A percentile compares a stretch with the other conserved stretches of the same genome.
Evolutionary conservation across 768 basidiomycete genomes (phyloP).

Genomic region (Amanita fuliginea): DNA sequence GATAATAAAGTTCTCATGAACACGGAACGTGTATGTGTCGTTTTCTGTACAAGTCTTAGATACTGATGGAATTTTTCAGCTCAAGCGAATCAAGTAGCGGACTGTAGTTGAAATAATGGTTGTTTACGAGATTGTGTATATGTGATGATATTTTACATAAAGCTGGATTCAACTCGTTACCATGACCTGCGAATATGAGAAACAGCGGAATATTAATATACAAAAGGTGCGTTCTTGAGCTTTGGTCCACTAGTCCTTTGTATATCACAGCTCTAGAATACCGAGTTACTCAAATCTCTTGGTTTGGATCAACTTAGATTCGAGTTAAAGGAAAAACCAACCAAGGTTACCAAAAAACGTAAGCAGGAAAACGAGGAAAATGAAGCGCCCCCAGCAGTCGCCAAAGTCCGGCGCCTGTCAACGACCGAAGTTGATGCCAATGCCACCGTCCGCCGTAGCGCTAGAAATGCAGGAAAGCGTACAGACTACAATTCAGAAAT

Average conservation of each 20-base stretch:
- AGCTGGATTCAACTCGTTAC: not conserved
- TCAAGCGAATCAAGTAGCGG: conserved; percentile 47
- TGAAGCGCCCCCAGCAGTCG: conserved; percentile 8
- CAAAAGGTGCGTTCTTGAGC: conserved; percentile 13
- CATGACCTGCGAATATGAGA: conserved; percentile 24
- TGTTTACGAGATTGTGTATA: not conserved
- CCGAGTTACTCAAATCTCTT: conserved; percentile 26
- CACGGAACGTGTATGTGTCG: conserved; percentile 61
- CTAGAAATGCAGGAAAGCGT: conserved; percentile 48
- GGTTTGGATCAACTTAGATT: conserved; percentile 35
- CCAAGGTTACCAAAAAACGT: conserved; percentile 28
- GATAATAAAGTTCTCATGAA: conserved; percentile 72
- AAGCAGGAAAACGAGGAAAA: conserved; percentile 15
- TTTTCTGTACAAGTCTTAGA: not conserved
- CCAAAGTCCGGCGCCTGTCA: conserved; percentile 18
- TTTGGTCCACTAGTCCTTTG: not conserved
- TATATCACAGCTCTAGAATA: conserved; percentile 22
- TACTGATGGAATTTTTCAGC: conserved; percentile 23
- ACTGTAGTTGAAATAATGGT: not conserved
- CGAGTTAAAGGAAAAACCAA: conserved; percentile 34
- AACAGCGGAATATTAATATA: conserved; percentile 22
- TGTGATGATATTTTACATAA: not conserved
- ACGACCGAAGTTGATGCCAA: conserved; percentile 14
- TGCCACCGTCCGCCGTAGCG: conserved; percentile 44
- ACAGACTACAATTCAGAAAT: conserved; percentile 44